These are phyloP conservation scores for Plasmodium billcollinsi DNA, from an alignment of 169 alveolate species.

Conservation along the genomic window DNA sequence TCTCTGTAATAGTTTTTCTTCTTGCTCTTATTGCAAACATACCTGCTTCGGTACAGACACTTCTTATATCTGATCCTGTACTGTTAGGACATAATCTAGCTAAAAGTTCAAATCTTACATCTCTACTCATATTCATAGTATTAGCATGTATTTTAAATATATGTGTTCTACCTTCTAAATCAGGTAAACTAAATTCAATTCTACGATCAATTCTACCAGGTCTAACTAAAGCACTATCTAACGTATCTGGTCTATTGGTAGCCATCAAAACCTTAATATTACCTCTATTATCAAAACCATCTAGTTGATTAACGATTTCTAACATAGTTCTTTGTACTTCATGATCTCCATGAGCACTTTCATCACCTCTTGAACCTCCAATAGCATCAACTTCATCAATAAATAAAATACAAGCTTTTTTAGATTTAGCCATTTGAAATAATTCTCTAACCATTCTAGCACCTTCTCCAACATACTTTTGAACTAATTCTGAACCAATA, in stretches of 20 bases:
- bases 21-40: slow-evolving; percentile 99
- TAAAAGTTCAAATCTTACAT: slow-evolving; percentile 97
- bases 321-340: slow-evolving; percentile 99
- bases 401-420: slow-evolving; percentile 98
- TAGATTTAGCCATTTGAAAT: slow-evolving; percentile 97
- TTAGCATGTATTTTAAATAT: slow-evolving; percentile 98
- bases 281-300: slow-evolving; percentile 99
- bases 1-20: slow-evolving; percentile 97
- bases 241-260: slow-evolving; percentile 98
- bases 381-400: slow-evolving; percentile 99
- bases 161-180: slow-evolving; percentile 97
- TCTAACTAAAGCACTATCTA: slow-evolving; percentile 98
- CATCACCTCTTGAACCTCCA: slow-evolving; percentile 95
- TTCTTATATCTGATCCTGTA: slow-evolving; percentile 98
- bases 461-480: slow-evolving; percentile 99
- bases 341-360: slow-evolving; percentile 95
- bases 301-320: slow-evolving; percentile 99
- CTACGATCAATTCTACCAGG: slow-evolving; percentile 99
- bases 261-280: slow-evolving; percentile 98
- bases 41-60: slow-evolving; percentile 99
- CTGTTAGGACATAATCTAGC: slow-evolving; percentile 98
- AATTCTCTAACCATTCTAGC: slow-evolving; percentile 99
- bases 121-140: slow-evolving; percentile 96
- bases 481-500: slow-evolving; percentile 99
- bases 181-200: slow-evolving; percentile 98